These are phyloP conservation scores for Gardenia jasminoides DNA, from an alignment of 257 asterid species.

Conservation along the genomic window DNA sequence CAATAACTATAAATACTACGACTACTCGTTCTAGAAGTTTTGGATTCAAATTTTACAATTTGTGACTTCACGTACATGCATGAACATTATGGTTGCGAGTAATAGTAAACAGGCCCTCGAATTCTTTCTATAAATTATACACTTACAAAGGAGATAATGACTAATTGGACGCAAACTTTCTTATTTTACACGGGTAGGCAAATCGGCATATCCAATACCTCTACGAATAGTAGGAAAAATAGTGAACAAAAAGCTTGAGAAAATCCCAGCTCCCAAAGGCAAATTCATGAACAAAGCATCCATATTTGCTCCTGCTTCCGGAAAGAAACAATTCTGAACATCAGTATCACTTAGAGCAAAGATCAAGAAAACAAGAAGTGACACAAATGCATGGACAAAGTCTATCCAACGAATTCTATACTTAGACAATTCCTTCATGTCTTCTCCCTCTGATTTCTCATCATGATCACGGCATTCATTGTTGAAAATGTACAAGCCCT, in stretches of 20 bases:
- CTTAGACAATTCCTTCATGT: slow-evolving; percentile 26
- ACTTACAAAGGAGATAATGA: too few relatives aligned
- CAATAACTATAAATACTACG: too few relatives aligned
- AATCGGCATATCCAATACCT: slow-evolving; percentile 59
- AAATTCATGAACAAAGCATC: slow-evolving; percentile 48
- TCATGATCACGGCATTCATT: not conserved
- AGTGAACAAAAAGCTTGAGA: slow-evolving; percentile 55
- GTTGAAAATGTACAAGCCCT: slow-evolving; percentile 51
- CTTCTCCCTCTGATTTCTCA: not conserved
- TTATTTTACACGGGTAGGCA: slow-evolving; percentile 17
- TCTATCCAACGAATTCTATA: slow-evolving; percentile 38
- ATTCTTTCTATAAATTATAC: too few relatives aligned
- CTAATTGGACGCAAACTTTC: not conserved
- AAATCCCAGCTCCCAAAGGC: slow-evolving; percentile 53
- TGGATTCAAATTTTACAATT: too few relatives aligned
- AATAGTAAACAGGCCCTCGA: not conserved
- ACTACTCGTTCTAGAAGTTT: too few relatives aligned
- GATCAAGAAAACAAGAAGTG: slow-evolving; percentile 48
- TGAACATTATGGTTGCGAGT: too few relatives aligned
- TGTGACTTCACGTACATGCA: too few relatives aligned
- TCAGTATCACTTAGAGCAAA: slow-evolving; percentile 53
- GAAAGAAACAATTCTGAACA: slow-evolving; percentile 51
- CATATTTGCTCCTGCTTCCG: slow-evolving; percentile 31
- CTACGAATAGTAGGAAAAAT: slow-evolving; percentile 59
- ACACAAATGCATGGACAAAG: slow-evolving; percentile 48